A percentile compares a stretch with the other conserved stretches of the same genome.
Evolutionary conservation across 176 grass and related monocot genomes (phyloP).

Genomic region (Miscanthus lutarioriparius): DNA sequence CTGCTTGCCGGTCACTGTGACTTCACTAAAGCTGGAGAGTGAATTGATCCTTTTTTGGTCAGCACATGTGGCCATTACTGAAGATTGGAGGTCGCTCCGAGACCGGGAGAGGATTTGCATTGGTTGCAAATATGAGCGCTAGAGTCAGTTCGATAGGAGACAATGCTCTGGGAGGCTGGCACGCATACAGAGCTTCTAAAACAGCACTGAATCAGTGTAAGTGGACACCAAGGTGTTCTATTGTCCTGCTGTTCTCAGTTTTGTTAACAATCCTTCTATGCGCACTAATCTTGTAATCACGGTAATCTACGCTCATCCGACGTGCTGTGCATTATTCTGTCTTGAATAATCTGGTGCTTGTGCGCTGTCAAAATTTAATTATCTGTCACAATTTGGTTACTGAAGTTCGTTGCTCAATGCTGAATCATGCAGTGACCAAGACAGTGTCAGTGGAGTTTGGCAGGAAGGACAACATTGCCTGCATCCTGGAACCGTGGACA

Average conservation of each 20-base stretch:
- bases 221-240: not conserved
- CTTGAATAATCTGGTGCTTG: too few relatives aligned
- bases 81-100: conserved; percentile 56
- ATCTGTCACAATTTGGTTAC: too few relatives aligned
- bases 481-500: conserved; percentile 66
- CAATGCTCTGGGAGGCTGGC: conserved; percentile 79
- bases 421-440: conserved; percentile 65
- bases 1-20: not conserved
- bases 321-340: too few relatives aligned
- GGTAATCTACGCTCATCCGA: too few relatives aligned
- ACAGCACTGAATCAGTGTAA: conserved; percentile 86
- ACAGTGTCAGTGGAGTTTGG: conserved; percentile 74
- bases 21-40: not conserved
- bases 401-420: too few relatives aligned
- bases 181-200: conserved; percentile 91
- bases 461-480: conserved; percentile 68
- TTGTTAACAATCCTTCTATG: too few relatives aligned
- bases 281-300: too few relatives aligned
- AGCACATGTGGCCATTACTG: conserved; percentile 81
- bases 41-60: not conserved
- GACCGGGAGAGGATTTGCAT: conserved; percentile 7
- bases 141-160: conserved; percentile 85
- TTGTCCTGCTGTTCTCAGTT: not conserved
- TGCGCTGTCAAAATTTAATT: too few relatives aligned
- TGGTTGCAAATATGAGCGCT: conserved; percentile 79